Evolutionary conservation across 768 basidiomycete species (phyloP), one percentile per base, ranked within the genome.

Genomic region (Dictyophora rubrovolvata): DNA sequence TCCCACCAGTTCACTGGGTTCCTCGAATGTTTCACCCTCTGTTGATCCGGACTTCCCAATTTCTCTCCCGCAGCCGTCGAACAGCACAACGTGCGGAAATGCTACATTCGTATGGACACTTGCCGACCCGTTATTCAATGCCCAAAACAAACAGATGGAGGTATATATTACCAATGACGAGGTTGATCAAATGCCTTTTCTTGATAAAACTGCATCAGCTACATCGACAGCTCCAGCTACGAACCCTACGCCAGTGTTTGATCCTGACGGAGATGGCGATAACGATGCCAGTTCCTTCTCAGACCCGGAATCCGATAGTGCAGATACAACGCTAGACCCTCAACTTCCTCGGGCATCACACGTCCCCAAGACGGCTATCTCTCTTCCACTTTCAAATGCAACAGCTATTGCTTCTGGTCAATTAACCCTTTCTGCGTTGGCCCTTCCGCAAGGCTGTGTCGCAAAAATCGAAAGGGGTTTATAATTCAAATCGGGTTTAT

Each of bases 361-460:
- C 42, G 56, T 28, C 56, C 49, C 48, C 49, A 46, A 49, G 21
- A 33, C 48, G 17, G 55, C 62, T 55, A 58, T 66, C n/a, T 62
- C 64, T 20, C 69, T 62, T 49, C 66, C 63, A 23, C 55, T 74
- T 8, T 62, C 69, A 14, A 68, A 66, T 14, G 61, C 67, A 53
- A 56, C 68, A 20, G 60, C 67, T 2, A 64, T 70, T 7, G 62
- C 65, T 21, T 63, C 65, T 1, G 52, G 65, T 12, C 52, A 28
- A 20, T 68, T 66, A 58, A 61, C 57, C 23, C 74, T 73, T 73
- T 18, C 56, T 21, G 57, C 65, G 4, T 72, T 74, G 12, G 68
- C 73, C 54, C 69, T 73, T 14, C 61, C 63, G n/a, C 63, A 64
- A 46, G 74, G 74, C 34, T 65, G n/a, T n/a, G n/a, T n/a, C n/a